phyloP scores from a whole-genome alignment of 2,329 filamentous ascomycete species.

The Verticillium longisporum region DNA sequence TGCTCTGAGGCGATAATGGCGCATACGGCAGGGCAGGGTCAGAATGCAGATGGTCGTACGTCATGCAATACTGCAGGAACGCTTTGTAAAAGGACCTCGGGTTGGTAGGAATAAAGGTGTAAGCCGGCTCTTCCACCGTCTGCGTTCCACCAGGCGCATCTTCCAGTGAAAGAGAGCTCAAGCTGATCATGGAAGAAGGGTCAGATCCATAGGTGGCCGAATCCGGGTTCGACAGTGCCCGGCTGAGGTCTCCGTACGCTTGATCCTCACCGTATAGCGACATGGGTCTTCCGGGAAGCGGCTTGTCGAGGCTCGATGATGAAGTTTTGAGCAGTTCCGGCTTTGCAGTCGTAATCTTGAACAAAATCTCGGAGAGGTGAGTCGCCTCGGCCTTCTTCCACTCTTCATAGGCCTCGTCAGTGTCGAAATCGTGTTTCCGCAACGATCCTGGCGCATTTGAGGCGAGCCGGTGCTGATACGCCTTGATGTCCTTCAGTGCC shows the following conservation, averaged over 20 bases:
- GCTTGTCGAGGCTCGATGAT: constrained; percentile 39
- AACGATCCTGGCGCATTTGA: constrained; percentile 72
- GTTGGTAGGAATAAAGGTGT: constrained; percentile 85
- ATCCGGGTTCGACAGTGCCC: constrained; percentile 40
- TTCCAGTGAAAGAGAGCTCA: constrained; percentile 58
- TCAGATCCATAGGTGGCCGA: constrained; percentile 47
- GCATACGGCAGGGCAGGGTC: constrained; percentile 41
- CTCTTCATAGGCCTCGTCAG: constrained; percentile 77
- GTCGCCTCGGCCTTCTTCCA: constrained; percentile 90
- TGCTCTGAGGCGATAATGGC: constrained; percentile 66
- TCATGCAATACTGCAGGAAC: constrained; percentile 71
- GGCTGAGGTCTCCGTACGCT: constrained; percentile 45
- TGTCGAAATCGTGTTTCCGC: constrained; percentile 78
- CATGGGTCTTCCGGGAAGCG: constrained; percentile 32
- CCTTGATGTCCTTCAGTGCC: constrained; percentile 84
- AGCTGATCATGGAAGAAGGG: constrained; percentile 55
- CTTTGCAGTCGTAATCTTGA: constrained; percentile 79
- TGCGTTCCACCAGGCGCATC: constrained; percentile 44
- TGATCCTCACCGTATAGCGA: constrained; percentile 42
- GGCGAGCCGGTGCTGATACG: constrained; percentile 84
- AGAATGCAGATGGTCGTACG: constrained; percentile 53
- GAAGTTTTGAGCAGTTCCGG: constrained; percentile 78
- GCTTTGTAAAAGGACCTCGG: constrained; percentile 77
- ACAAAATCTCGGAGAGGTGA: constrained; percentile 87
- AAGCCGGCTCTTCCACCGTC: constrained; percentile 58